Base-by-base conservation (phyloP, 1,284 basidiomycete species). In the Fistulina hepatica region DNA sequence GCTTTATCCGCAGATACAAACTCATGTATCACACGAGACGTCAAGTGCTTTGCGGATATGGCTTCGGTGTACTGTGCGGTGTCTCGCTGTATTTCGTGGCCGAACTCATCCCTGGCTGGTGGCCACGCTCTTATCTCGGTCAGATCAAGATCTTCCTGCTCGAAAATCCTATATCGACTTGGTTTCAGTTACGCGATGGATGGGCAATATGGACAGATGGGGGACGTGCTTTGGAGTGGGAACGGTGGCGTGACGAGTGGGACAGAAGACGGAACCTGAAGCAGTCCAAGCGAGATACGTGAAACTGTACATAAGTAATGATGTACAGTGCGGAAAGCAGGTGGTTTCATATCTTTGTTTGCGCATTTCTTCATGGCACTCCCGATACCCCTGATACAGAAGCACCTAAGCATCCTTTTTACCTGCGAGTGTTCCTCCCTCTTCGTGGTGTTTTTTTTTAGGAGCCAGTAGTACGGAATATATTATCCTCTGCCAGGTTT, bases 151-250 rank as follows among this genome's bases (percentile, higher is more conserved):
- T 57, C 12, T 62, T 60, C 24, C 38, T 81, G 16, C 55, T 90
- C 16, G 52, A 54, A 2, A 76, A 81, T 48, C 71, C 76, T 2
- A 34, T 86, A 17, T 67, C 67, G 3, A 61, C 58, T 0, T 89
- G 81, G 73, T 57, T 85, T 22, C 70, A 77, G 24, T 59, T 91
- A 22, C 66, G 82, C 34, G 86, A 91, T 52, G 81, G 83, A 6
- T 91, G 86, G 85, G 68, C 66, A 3, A 64, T 88, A 1, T 91
- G 83, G 76, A 46, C 54, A 27, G 85, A 77, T 54, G 80, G 77
- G 17, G 81, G 81, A 6, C 64, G 67, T 16, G 80, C 81, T 51
- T 58, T 52, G 17, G 78, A 81, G 44, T 86, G 81, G 69, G 52
- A 55, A 33, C 52, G 54, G 5, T 89, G 85, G 85, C 64, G 71